Evolutionary conservation across 129 eudicot species (phyloP).

Genomic region (Oenanthe sinensis): DNA sequence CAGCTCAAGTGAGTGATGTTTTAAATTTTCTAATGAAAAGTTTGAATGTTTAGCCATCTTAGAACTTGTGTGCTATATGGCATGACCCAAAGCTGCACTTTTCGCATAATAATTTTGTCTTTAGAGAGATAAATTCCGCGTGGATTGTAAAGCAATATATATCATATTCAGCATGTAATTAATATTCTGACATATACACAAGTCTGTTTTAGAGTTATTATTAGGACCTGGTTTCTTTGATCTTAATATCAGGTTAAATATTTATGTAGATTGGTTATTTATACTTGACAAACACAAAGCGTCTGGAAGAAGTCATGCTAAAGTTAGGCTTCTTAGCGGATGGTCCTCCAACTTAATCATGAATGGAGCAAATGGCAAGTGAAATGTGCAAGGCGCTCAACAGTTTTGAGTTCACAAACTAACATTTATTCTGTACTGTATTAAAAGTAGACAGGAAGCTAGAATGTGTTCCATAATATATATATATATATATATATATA

Average conservation of each 20-base stretch:
- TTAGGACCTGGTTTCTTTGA: not conserved
- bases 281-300: constrained; percentile 69
- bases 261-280: constrained; percentile 70
- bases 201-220: not conserved
- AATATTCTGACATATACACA: not conserved
- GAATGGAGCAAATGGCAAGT: constrained; percentile 31
- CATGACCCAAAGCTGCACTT: not conserved
- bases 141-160: not conserved
- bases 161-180: not conserved
- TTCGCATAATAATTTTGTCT: not conserved
- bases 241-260: not conserved
- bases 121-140: not conserved
- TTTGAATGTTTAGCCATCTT: not conserved
- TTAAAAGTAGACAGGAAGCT: not conserved
- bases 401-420: not conserved
- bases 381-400: not conserved
- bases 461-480: not conserved
- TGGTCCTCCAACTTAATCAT: constrained; percentile 38
- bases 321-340: constrained; percentile 69
- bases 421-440: not conserved
- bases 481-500: too few species aligned
- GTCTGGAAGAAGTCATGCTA: constrained; percentile 78
- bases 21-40: not conserved
- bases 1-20: not conserved
- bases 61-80: not conserved